Conservation (phyloP, 139 green algal genomes). For the Spirogloea muscicola region DNA sequence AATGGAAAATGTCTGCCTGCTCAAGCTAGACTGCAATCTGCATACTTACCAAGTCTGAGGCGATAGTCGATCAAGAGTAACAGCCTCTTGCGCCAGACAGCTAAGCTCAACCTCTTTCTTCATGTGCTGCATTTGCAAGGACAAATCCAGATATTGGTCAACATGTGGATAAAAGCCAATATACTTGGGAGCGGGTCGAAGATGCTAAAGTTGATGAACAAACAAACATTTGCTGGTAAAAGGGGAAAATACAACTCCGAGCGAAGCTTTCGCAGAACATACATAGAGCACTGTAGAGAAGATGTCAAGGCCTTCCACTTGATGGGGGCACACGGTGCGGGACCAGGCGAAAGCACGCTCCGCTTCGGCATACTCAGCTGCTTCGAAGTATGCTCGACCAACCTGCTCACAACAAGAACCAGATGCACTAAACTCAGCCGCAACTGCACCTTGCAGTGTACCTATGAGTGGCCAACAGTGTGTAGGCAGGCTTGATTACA, state of each 20-base stretch:
- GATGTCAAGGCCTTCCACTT: slow-evolving; percentile 79
- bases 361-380: slow-evolving; percentile 76
- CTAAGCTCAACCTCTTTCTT: slow-evolving; percentile 79
- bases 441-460: not conserved
- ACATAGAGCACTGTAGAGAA: slow-evolving; percentile 92
- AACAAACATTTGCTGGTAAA: no score
- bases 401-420: no score
- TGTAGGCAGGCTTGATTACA: not conserved
- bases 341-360: slow-evolving; percentile 65
- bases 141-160: no score
- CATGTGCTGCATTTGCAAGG: slow-evolving; percentile 73
- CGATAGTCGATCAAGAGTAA: slow-evolving; percentile 74
- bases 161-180: no score
- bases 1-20: no score
- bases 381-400: slow-evolving; percentile 77
- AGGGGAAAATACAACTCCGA: no score
- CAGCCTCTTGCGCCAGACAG: slow-evolving; percentile 74
- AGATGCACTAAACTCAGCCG: not conserved
- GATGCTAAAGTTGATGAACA: no score
- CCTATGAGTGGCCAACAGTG: not conserved
- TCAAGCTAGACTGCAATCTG: no score
- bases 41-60: slow-evolving; percentile 66
- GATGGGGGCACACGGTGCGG: slow-evolving; percentile 56
- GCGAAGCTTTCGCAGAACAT: no score
- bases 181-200: no score